Evolutionary conservation across 805 yeast species (phyloP).

Genomic region (Millerozyma miso): DNA sequence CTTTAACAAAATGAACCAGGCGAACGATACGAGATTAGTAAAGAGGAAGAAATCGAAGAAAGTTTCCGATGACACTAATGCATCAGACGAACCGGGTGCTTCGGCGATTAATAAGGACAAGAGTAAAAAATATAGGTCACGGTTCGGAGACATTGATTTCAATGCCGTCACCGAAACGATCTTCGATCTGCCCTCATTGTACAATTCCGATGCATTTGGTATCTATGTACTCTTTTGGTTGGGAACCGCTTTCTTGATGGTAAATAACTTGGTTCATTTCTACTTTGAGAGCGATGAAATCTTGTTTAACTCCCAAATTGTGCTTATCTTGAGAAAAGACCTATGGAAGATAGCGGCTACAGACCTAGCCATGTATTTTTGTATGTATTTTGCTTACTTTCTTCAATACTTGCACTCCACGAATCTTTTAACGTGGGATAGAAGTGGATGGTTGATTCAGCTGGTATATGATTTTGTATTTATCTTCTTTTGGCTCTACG

Average conservation of each 20-base stretch:
- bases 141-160: constrained; percentile 54
- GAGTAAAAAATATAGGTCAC: constrained; percentile 37
- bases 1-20: constrained; percentile 5
- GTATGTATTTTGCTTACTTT: constrained; percentile 55
- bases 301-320: constrained; percentile 49
- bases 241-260: constrained; percentile 50
- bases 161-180: constrained; percentile 38
- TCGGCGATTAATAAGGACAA: not conserved
- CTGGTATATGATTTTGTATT: constrained; percentile 50
- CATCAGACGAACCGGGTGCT: not conserved
- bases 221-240: constrained; percentile 80
- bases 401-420: constrained; percentile 54
- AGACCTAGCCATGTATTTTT: constrained; percentile 70
- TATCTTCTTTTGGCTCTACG: constrained; percentile 48
- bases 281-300: constrained; percentile 41
- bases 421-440: constrained; percentile 53
- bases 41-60: not conserved
- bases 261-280: constrained; percentile 53
- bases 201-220: constrained; percentile 61
- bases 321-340: constrained; percentile 56
- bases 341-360: constrained; percentile 64
- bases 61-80: not conserved
- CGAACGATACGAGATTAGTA: constrained; percentile 1
- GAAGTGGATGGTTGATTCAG: constrained; percentile 61
- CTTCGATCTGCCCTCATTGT: constrained; percentile 47